Percentiles rank a stretch among this genome's conserved stretches.
Conservation (phyloP, 2,329 filamentous ascomycete genomes). For the Clonostachys rosea region DNA sequence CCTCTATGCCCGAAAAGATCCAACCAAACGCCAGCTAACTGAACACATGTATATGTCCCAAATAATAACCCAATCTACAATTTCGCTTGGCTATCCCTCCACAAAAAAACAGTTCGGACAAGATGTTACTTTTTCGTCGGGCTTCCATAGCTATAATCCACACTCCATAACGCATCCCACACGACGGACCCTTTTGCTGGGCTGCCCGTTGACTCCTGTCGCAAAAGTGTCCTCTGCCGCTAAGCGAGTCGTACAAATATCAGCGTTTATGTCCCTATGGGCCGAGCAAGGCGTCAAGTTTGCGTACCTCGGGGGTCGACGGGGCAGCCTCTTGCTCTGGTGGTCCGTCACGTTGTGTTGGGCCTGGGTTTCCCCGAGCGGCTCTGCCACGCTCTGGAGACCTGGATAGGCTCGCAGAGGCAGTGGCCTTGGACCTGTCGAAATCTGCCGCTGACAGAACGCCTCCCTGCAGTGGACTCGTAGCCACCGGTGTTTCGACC, state of each 20-base stretch:
- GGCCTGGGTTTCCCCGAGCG: conserved; percentile 1
- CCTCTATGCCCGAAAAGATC: no score
- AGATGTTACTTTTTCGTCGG: conserved; percentile 15
- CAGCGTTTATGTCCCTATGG: conserved; percentile 28
- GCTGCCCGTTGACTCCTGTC: conserved; percentile 32
- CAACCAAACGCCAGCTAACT: no score
- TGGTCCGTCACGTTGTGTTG: conserved; percentile 18
- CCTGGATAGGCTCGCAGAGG: no score
- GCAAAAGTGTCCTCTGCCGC: conserved; percentile 20
- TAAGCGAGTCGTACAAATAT: conserved; percentile 8
- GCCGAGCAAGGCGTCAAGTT: conserved; percentile 45
- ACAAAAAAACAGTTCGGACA: not conserved
- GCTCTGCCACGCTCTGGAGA: not conserved
- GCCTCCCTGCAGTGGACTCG: conserved; percentile 32
- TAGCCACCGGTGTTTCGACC: conserved; percentile 31
- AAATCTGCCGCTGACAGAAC: conserved; percentile 5
- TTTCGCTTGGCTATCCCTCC: not conserved
- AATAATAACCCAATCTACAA: no score
- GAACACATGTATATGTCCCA: no score
- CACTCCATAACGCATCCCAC: conserved; percentile 42
- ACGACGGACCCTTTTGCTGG: conserved; percentile 48
- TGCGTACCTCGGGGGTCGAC: conserved; percentile 46
- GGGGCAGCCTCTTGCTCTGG: conserved; percentile 11
- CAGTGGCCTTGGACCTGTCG: no score
- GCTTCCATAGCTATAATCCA: conserved; percentile 53